Percentiles rank a stretch among this genome's conserved stretches.
phyloP scores from a whole-genome alignment of 305 asterid species.

The Fraxinus sp. region DNA sequence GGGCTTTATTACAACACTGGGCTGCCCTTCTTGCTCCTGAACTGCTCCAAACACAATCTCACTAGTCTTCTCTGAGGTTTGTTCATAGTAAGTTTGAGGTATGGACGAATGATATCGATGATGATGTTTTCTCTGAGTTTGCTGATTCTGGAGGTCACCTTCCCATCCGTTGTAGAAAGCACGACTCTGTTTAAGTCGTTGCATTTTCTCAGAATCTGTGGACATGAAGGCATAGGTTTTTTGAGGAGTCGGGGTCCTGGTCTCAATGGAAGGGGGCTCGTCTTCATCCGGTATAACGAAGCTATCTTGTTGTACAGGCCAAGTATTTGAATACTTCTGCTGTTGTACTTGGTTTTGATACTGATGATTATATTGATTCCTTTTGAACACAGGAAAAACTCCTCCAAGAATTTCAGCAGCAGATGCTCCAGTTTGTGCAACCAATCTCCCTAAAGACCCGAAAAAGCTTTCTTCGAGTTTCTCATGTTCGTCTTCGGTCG shows the following conservation, averaged over 20 bases:
- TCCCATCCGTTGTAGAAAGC: conserved; percentile 80
- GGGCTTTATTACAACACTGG: conserved; percentile 61
- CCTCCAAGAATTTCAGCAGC: conserved; percentile 66
- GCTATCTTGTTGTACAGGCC: conserved; percentile 86
- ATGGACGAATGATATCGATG: conserved; percentile 57
- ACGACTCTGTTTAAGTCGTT: conserved; percentile 72
- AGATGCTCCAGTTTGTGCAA: conserved; percentile 64
- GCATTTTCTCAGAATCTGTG: conserved; percentile 83
- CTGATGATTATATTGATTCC: conserved; percentile 38
- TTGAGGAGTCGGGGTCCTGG: conserved; percentile 78
- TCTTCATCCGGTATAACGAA: conserved; percentile 72
- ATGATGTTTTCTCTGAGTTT: conserved; percentile 63
- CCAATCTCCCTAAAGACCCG: conserved; percentile 61
- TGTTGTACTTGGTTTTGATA: conserved; percentile 44
- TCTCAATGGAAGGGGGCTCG: conserved; percentile 70
- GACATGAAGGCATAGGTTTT: conserved; percentile 96
- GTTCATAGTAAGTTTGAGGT: conserved; percentile 73
- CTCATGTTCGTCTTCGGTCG: conserved; percentile 67
- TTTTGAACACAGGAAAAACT: conserved; percentile 63
- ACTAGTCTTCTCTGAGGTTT: conserved; percentile 51
- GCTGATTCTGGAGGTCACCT: conserved; percentile 45
- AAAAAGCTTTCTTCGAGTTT: conserved; percentile 75
- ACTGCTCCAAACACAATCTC: conserved; percentile 88
- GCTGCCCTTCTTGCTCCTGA: conserved; percentile 59
- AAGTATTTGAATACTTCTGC: conserved; percentile 40